Conservation (phyloP, 1,284 basidiomycete species). For the Ceratobasidium sp. region DNA sequence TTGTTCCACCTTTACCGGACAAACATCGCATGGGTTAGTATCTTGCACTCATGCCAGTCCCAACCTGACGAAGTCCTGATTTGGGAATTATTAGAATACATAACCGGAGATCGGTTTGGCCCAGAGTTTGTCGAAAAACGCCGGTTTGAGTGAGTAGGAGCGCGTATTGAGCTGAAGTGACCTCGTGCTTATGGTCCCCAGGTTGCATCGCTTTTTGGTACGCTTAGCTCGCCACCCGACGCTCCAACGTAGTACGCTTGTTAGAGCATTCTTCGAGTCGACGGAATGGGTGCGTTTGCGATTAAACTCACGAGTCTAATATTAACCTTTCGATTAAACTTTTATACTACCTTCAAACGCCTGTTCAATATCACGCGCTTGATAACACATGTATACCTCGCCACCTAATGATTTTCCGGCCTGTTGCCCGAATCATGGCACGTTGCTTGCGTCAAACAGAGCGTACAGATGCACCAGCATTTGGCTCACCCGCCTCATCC, state of each 20-base stretch:
- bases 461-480: constrained; percentile 95
- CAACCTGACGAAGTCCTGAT: not conserved
- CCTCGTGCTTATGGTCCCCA: constrained; percentile 48
- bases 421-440: not conserved
- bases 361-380: too few relatives aligned
- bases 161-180: not conserved
- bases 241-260: constrained; percentile 87
- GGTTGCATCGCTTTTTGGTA: constrained; percentile 92
- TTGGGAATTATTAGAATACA: constrained; percentile 73
- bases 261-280: constrained; percentile 93
- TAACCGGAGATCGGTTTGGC: constrained; percentile 97
- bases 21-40: constrained; percentile 91
- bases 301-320: not conserved
- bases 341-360: not conserved
- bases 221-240: constrained; percentile 92
- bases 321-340: not conserved
- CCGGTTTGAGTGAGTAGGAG: constrained; percentile 79
- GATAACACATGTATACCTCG: not conserved
- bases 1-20: constrained; percentile 94
- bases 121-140: constrained; percentile 95
- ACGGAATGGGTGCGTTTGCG: constrained; percentile 87
- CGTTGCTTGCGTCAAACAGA: constrained; percentile 56
- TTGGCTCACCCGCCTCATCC: constrained; percentile 85
- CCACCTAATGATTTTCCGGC: constrained; percentile 8
- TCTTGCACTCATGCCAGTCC: not conserved